Evolutionary conservation across 2,329 filamentous ascomycete species (phyloP), one percentile per base, ranked within the genome.

Genomic region (Graphilbum fragrans): DNA sequence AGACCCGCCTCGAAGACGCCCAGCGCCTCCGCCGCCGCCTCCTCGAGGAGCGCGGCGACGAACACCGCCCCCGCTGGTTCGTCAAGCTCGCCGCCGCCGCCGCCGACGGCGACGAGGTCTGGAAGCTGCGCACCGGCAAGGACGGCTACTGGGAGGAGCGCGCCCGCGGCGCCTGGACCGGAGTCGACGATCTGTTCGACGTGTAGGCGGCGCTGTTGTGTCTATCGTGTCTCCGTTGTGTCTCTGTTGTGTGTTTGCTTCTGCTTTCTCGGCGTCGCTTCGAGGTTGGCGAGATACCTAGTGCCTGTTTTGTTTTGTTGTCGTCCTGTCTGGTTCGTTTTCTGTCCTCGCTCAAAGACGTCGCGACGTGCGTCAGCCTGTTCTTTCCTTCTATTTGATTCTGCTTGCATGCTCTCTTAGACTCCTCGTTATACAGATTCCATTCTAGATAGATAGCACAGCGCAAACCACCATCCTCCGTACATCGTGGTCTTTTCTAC

Each of bases 141-240:
- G 86, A 93, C 17, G 80, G 86, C 9, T 98, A 98, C 62, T 98
- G 92, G 92, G 88, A 94, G 56, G 81, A 86, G 61, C 74, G 90
- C 46, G 71, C 68, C 3, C 74, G 65, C 48, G 80, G 80, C 2
- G 66, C 66, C 42, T 94, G 85, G 86, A 58, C 55, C 4, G 70
- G 69, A 5, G 58, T 75, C 8, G 29, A 31, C 11, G n/a, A 14
- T 16, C 29, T 31, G 29, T 36, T 36, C 22, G 34, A 36, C 5
- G 18, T 22, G 3, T 36, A 16, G 18, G 14, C 14, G 16, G 16
- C 18, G 5, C 16, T 33, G 14, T 33, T 33, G 16, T 33, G 31
- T n/a, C 16, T n/a, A 10, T 9, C 31, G 18, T 33, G 16, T 17
- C 14, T 31, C 27, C 9, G n/a, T n/a, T n/a, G n/a, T n/a, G n/a